Base-by-base conservation (phyloP, 2,329 filamentous ascomycete genomes). In the Monosporascus sp. region DNA sequence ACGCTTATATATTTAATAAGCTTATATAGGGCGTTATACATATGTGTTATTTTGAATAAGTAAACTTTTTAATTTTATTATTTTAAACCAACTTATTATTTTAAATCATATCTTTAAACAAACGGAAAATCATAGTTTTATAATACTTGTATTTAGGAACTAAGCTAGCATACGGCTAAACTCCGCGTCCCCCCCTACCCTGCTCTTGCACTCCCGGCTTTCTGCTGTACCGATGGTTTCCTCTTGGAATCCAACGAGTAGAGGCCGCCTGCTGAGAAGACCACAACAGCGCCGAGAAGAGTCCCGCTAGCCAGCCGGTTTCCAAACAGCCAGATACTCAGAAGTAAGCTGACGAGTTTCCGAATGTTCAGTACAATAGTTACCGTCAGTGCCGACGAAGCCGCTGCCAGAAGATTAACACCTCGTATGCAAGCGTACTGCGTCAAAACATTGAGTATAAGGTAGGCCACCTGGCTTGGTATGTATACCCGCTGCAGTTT, bases 321-420 rank as follows among this genome's bases (percentile, higher is more conserved):
- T 5, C 93, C 94, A 72, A 99, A 99, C 2, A 99, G 72, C 81
- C 91, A 93, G 55, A 97, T 95, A 63, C 92, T 97, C 54, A 97
- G 70, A 57, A 97, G 75, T 56, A 97, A 80, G 64, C 92, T 97
- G 52, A 96, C 87, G 20, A 99, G 77, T 72, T 99, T 99, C 62
- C 94, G 83, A 55, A 99, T 89, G 68, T 97, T 99, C 55, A 99
- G 78, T 48, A 97, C 91, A 63, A 99, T 96, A 1, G 93, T 97
- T 24, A 99, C 94, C 0, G 94, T 97, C 52, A 99, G 79, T 0
- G 94, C 95, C 3, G 92, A 93, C 3, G 90, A 90, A 52, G 87
- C 87, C 1, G 93, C 89, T 1, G 90, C 92, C 5, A 99, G 78
- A n/a, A 96, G 80, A 62, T 97, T 97, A 53, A 99, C 94, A 2